Base-by-base conservation (phyloP, 2,329 filamentous ascomycete species). In the Rutstroemia sp. region DNA sequence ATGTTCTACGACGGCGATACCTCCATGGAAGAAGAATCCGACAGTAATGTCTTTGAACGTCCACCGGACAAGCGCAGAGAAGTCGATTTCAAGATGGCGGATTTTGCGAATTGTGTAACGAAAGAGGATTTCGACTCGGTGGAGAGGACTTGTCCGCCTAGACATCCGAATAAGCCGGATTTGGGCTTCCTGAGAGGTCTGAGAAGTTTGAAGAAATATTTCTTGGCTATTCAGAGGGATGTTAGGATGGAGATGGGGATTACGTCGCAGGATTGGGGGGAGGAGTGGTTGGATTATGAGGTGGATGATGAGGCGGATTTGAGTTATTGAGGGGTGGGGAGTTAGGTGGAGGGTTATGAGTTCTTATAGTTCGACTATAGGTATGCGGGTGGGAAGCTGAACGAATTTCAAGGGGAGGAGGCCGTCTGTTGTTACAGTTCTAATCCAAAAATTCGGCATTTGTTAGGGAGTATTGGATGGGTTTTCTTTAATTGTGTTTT, bases 101-200 rank as follows among this genome's bases (percentile, higher is more conserved):
- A 99, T 72, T 99, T 99, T 74, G 94, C 94, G 61, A 99, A 99
- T 70, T 96, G 92, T 67, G 86, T 97, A 38, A 97, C 92, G 1
- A 88, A 90, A 4, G 87, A 94, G 62, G 91, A 96, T 66, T 73
- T 84, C 58, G 73, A 77, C 1, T 73, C 77, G 18, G 72, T 74
- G 52, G 77, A 79, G 60, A 79, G 79, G 65, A 75, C 79, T 4
- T 96, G 92, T 65, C 94, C 94, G 14, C 94, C 94, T 4, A 80
- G 83, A 58, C 83, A 95, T 67, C 89, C 90, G 0, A 75, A 86
- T 38, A 86, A 90, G 59, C 85, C 95, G 6, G 94, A 99, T 64
- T 81, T 85, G 27, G 94, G 94, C 0, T 99, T 97, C 67, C 75
- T 99, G 42, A 86, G 92, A 56, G 94, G 94, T 0, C 72, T 99